phyloP scores from a whole-genome alignment of 169 alveolate genomes.

The Babesia sp. region DNA sequence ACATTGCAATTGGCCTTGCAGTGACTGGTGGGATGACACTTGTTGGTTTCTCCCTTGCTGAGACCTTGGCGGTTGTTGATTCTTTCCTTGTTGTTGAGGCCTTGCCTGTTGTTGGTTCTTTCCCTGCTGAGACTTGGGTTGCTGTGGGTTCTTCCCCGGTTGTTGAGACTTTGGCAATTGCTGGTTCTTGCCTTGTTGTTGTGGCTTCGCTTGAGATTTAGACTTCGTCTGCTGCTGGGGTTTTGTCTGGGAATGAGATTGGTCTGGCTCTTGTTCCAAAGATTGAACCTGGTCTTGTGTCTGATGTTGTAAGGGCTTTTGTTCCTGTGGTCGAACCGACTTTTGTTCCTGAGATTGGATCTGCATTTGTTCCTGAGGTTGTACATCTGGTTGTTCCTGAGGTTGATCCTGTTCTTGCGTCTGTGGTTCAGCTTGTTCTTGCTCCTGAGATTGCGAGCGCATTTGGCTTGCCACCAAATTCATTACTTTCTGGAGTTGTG shows the following conservation, averaged over 20 bases:
- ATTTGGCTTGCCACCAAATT: background rate
- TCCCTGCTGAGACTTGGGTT: background rate
- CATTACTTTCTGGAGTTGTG: conserved; percentile 15
- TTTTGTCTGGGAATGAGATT: background rate
- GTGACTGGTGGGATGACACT: background rate
- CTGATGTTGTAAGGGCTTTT: background rate
- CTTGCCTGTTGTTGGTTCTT: background rate
- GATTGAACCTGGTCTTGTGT: background rate
- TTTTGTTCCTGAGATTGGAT: background rate
- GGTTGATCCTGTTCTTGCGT: background rate
- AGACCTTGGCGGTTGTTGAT: background rate
- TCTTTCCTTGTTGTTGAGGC: background rate
- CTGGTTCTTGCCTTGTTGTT: background rate
- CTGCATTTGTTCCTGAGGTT: background rate
- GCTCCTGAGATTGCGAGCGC: background rate
- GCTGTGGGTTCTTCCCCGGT: background rate
- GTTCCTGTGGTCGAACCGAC: background rate
- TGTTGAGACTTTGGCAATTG: background rate
- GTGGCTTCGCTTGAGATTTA: background rate
- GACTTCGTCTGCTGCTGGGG: background rate
- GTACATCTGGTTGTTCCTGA: background rate
- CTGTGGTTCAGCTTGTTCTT: background rate
- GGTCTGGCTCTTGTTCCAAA: background rate
- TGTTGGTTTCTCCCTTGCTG: background rate
- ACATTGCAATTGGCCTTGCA: background rate